Conservation (phyloP, 139 green algal genomes). For the Haematococcus lacustris region DNA sequence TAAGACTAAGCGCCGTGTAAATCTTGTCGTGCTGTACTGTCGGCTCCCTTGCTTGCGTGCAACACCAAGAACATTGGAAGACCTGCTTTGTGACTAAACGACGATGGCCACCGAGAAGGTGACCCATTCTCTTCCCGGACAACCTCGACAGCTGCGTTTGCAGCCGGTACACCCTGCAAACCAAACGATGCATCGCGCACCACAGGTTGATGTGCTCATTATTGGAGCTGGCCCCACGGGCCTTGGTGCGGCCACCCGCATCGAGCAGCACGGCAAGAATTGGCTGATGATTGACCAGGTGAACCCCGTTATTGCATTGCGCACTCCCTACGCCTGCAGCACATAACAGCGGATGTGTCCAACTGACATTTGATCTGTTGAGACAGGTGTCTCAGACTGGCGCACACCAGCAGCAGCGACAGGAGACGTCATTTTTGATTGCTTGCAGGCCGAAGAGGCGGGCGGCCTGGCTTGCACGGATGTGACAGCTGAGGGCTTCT, state of each 20-base stretch:
- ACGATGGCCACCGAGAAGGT: neutral
- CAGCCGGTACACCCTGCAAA: neutral
- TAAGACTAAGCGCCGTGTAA: too few species aligned
- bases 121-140: too few species aligned
- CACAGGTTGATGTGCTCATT: slow-evolving; percentile 58
- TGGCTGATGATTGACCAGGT: slow-evolving; percentile 82
- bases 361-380: too few species aligned
- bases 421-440: too few species aligned
- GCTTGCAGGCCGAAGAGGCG: slow-evolving; percentile 33
- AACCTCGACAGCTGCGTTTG: neutral
- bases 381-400: too few species aligned
- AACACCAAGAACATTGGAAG: neutral
- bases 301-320: too few species aligned
- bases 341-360: too few species aligned
- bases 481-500: slow-evolving; percentile 77
- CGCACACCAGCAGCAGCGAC: too few species aligned
- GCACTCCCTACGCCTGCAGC: too few species aligned
- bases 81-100: neutral
- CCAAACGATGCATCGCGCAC: neutral
- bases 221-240: slow-evolving; percentile 79
- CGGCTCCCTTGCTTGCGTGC: neutral
- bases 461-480: slow-evolving; percentile 86
- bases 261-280: slow-evolving; percentile 74
- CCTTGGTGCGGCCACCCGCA: slow-evolving; percentile 74
- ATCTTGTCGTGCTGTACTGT: neutral